phyloP scores from a whole-genome alignment of 805 yeast species.

The Schwanniomyces sp. region DNA sequence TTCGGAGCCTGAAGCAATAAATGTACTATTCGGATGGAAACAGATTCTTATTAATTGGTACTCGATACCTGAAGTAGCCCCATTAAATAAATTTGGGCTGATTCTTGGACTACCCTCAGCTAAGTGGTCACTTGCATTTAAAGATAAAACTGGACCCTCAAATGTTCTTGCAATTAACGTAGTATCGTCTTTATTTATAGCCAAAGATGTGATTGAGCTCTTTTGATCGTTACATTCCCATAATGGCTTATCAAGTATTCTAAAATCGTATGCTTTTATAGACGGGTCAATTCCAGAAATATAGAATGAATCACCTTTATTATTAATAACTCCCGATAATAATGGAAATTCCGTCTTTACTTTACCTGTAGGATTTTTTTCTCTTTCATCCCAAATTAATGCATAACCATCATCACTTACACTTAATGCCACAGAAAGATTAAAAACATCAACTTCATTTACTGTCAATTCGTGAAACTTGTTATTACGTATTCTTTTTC shows the following conservation, averaged over 20 bases:
- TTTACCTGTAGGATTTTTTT: constrained; percentile 40
- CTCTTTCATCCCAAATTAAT: constrained; percentile 64
- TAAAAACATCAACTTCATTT: constrained; percentile 49
- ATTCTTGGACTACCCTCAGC: constrained; percentile 39
- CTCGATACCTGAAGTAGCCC: constrained; percentile 56
- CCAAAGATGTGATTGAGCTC: constrained; percentile 58
- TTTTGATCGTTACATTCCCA: constrained; percentile 47
- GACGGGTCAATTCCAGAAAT: constrained; percentile 70
- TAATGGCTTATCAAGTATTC: constrained; percentile 39
- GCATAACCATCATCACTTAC: constrained; percentile 68
- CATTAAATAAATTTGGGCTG: constrained; percentile 52
- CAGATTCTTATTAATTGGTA: constrained; percentile 50
- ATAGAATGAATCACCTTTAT: constrained; percentile 45
- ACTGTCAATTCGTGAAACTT: constrained; percentile 52
- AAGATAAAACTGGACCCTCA: constrained; percentile 57
- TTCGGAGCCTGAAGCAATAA: constrained; percentile 58
- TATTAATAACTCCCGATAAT: constrained; percentile 41
- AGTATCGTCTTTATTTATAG: constrained; percentile 47
- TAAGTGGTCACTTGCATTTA: constrained; percentile 50
- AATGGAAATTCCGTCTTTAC: constrained; percentile 58
- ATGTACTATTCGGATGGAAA: constrained; percentile 41
- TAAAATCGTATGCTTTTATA: constrained; percentile 58
- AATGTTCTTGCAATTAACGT: constrained; percentile 51
- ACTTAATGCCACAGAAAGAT: constrained; percentile 37
- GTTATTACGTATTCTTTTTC: constrained; percentile 53